Evolutionary conservation across 768 basidiomycete species (phyloP).

Genomic region (Pulveroboletus sp.): DNA sequence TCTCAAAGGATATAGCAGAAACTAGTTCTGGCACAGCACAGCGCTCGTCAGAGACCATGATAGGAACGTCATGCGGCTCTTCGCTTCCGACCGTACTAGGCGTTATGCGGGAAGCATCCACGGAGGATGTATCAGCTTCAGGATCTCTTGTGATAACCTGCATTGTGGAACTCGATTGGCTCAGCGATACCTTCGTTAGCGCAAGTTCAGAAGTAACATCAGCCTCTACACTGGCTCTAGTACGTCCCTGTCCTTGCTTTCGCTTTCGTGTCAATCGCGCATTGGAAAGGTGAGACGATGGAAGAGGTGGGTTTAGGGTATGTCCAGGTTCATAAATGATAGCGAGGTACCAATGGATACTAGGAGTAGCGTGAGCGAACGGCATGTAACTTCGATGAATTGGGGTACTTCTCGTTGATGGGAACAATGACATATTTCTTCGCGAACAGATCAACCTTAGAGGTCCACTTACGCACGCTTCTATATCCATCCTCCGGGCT

Average conservation of each 20-base stretch:
- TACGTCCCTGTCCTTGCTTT: conserved; percentile 15
- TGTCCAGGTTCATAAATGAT: conserved; percentile 82
- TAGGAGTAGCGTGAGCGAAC: conserved; percentile 29
- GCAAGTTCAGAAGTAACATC: background rate
- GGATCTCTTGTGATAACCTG: conserved; percentile 3
- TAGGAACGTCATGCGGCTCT: conserved; percentile 10
- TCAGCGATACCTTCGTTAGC: background rate
- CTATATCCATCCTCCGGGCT: conserved; percentile 66
- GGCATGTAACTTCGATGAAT: background rate
- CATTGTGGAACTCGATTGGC: background rate
- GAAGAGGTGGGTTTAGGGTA: conserved; percentile 48
- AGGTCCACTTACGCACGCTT: conserved; percentile 92
- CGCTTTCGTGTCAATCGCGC: conserved; percentile 20
- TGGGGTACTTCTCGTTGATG: conserved; percentile 87
- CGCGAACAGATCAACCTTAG: conserved; percentile 78
- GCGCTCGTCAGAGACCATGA: conserved; percentile 10
- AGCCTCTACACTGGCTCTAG: conserved; percentile 2
- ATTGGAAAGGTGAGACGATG: conserved; percentile 9
- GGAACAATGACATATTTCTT: conserved; percentile 94
- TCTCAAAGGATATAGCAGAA: conserved; percentile 6
- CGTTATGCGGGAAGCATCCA: conserved; percentile 18
- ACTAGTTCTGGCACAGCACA: conserved; percentile 9
- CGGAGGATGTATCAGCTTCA: conserved; percentile 15
- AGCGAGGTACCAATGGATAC: conserved; percentile 96
- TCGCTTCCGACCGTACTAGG: conserved; percentile 15